phyloP scores from a whole-genome alignment of 768 basidiomycete genomes.

The Mycena galopus region DNA sequence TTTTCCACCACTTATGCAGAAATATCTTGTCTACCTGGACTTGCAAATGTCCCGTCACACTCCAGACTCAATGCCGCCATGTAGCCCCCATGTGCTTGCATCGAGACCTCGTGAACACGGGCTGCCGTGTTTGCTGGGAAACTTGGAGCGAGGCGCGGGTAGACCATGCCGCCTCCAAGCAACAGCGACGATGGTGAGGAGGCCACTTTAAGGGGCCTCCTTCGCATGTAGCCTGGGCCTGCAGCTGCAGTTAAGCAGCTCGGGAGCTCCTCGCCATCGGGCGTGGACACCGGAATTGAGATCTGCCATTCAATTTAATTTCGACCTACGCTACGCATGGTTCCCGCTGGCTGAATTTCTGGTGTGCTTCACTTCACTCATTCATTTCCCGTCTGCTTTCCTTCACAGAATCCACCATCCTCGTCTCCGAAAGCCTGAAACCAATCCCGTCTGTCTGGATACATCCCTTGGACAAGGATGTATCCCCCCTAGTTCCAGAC shows the following conservation, averaged over 20 bases:
- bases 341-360: no score
- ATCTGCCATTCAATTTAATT: no score
- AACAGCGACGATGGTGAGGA: not conserved
- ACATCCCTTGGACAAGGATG: no score
- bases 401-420: no score
- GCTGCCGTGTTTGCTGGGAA: not conserved
- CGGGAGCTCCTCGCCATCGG: not conserved
- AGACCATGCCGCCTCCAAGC: not conserved
- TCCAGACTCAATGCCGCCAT: not conserved
- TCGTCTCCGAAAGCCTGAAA: no score
- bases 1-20: no score
- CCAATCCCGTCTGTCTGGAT: no score
- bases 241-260: not conserved
- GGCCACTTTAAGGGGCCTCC: not conserved
- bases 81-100: not conserved
- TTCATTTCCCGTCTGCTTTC: no score
- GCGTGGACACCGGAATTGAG: no score
- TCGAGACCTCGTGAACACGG: not conserved
- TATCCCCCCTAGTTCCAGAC: no score
- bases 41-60: not conserved
- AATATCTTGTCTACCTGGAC: not conserved
- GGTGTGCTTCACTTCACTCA: no score
- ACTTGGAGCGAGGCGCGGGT: not conserved
- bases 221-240: not conserved
- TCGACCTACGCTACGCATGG: no score